Conservation (phyloP, 805 yeast species). For the Lachancea waltii region DNA sequence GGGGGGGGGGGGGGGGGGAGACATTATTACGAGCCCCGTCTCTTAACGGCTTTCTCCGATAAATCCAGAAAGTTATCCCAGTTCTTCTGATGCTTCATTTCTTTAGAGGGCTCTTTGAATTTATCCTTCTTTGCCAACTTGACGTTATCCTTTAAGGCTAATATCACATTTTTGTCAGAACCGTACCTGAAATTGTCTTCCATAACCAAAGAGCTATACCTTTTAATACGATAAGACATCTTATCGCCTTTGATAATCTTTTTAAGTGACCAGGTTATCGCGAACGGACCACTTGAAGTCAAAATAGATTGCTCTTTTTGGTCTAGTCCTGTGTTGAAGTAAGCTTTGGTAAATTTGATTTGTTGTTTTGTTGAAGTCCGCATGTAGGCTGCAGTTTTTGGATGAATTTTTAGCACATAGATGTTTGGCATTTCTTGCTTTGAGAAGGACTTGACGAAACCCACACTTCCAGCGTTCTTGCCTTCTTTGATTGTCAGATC, state of each 20-base stretch:
- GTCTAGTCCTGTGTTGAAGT: constrained; percentile 66
- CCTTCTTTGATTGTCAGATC: constrained; percentile 62
- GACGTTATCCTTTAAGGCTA: constrained; percentile 72
- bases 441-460: constrained; percentile 60
- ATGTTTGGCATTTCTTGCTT: constrained; percentile 64
- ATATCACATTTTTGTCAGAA: constrained; percentile 59
- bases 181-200: constrained; percentile 78
- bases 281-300: constrained; percentile 75
- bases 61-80: constrained; percentile 6
- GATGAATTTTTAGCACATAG: constrained; percentile 55
- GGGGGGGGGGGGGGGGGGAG: no score
- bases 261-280: constrained; percentile 70
- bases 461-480: constrained; percentile 50
- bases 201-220: constrained; percentile 54
- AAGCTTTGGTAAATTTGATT: constrained; percentile 61
- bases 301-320: constrained; percentile 64
- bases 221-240: constrained; percentile 56
- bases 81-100: constrained; percentile 33
- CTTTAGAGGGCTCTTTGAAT: constrained; percentile 51
- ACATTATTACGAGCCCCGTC: neutral
- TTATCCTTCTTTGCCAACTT: constrained; percentile 57
- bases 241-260: constrained; percentile 48
- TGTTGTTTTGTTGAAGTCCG: constrained; percentile 41
- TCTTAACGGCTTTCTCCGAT: constrained; percentile 6
- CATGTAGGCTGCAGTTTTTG: constrained; percentile 67